A percentile compares a stretch with the other conserved stretches of the same genome.
Conservation (phyloP, 1,284 basidiomycete species). For the Moesziomyces sp. region DNA sequence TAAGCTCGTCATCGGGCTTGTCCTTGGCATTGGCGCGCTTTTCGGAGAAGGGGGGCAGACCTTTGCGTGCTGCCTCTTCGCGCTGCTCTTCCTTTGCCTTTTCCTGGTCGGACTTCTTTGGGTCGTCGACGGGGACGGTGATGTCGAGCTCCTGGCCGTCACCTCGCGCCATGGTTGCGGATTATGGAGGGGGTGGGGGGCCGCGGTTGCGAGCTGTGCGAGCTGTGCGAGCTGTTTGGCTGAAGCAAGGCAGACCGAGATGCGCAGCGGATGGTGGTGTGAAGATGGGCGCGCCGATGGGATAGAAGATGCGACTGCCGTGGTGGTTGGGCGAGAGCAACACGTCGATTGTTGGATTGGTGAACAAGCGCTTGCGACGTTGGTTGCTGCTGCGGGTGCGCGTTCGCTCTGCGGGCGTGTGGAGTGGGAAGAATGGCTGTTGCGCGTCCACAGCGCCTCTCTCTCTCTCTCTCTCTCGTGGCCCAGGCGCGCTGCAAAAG, state of each 20-base stretch:
- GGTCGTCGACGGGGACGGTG: slow-evolving; percentile 48
- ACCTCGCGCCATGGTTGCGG: slow-evolving; percentile 44
- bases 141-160: slow-evolving; percentile 50
- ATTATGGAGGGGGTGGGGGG: slow-evolving; percentile 1
- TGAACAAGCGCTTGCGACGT: not conserved
- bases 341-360: not conserved
- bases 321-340: not conserved
- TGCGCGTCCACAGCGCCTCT: slow-evolving; percentile 39
- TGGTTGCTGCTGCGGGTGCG: not conserved
- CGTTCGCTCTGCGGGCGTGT: slow-evolving; percentile 3
- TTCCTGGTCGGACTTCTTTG: slow-evolving; percentile 49
- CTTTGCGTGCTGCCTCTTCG: slow-evolving; percentile 46
- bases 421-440: slow-evolving; percentile 36
- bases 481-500: no score
- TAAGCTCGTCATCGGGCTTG: slow-evolving; percentile 81
- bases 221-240: no score
- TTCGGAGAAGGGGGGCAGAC: slow-evolving; percentile 35
- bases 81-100: slow-evolving; percentile 51
- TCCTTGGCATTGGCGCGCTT: slow-evolving; percentile 62
- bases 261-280: no score
- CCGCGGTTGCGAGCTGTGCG: not conserved
- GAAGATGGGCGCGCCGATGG: no score
- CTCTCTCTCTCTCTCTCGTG: no score
- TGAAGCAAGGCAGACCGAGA: no score
- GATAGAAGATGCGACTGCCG: not conserved